Evolutionary conservation across 345 rosid genomes (phyloP), one percentile per base, ranked within the genome.

Genomic region (Anacardium occidentale): DNA sequence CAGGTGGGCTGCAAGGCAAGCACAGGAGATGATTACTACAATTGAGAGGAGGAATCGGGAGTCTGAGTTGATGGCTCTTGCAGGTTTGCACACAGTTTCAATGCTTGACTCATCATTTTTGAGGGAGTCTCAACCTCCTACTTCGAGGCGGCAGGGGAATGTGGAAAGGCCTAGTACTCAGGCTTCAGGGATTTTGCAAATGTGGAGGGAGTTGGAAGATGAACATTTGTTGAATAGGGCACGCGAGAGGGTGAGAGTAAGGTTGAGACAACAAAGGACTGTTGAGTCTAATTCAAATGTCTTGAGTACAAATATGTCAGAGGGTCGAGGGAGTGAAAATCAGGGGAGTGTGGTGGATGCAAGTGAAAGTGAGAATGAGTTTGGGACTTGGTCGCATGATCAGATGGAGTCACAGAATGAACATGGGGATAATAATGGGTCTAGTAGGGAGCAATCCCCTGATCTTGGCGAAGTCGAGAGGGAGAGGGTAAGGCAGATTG

Each of bases 131-230:
- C 94, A 89, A 78, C 85, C 92, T 6, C 88, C 94, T 0, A 69
- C 91, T 66, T 82, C 93, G 0, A 83, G 97, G 77, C 83, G 92
- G 80, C 97, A 91, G 52, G 97, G 90, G 17, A 60, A 80, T 64
- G 86, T 72, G 52, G 99, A 95, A 80, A 83, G 96, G 83, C 98
- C 99, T 0, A 91, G 74, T 61, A 93, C 95, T 72, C 96, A 75
- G 75, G 95, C 99, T 7, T 96, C 99, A 68, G 62, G 93, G 8
- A 96, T 96, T 71, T 58, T 93, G 84, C 97, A 85, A 70, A 93
- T 96, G 99, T 96, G 99, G 99, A 84, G 99, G 83, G 99, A 96
- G 85, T 78, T 96, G 86, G 99, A 96, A 83, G 99, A 96, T 78
- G 99, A 89, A 74, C 99, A 96, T 78, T 63, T 90, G 78, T 79